Percentiles rank a stretch among this genome's conserved stretches.
phyloP scores from a whole-genome alignment of 768 basidiomycete species.

The Scleroderma bovista region DNA sequence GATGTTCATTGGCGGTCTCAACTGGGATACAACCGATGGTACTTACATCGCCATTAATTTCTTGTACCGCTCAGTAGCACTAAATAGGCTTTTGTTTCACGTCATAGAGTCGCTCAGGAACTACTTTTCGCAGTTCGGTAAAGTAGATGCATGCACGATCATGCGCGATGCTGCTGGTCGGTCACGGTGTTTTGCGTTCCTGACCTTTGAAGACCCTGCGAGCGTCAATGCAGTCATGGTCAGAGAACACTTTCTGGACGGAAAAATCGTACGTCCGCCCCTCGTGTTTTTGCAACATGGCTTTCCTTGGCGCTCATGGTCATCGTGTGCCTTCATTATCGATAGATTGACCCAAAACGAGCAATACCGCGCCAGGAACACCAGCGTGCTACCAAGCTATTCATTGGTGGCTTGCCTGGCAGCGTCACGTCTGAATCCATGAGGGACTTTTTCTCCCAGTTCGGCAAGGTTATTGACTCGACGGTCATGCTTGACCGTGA shows the following conservation, averaged over 20 bases:
- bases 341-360: slow-evolving; percentile 97
- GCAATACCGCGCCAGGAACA: slow-evolving; percentile 97
- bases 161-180: slow-evolving; percentile 96
- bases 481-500: slow-evolving; percentile 99
- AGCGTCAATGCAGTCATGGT: slow-evolving; percentile 96
- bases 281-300: slow-evolving; percentile 17
- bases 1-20: slow-evolving; percentile 99
- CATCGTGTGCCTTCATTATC: slow-evolving; percentile 2
- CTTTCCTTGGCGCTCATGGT: slow-evolving; percentile 15
- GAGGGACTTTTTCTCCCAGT: slow-evolving; percentile 90
- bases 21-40: slow-evolving; percentile 99
- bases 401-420: slow-evolving; percentile 91
- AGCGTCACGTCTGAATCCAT: slow-evolving; percentile 92
- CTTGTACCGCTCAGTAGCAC: slow-evolving; percentile 36
- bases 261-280: slow-evolving; percentile 81
- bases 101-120: slow-evolving; percentile 62
- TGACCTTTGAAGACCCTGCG: slow-evolving; percentile 90
- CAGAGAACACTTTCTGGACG: slow-evolving; percentile 90
- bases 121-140: slow-evolving; percentile 95
- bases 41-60: slow-evolving; percentile 38
- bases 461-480: slow-evolving; percentile 93
- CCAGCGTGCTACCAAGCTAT: slow-evolving; percentile 87
- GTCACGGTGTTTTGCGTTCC: slow-evolving; percentile 95
- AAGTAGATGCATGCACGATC: slow-evolving; percentile 96
- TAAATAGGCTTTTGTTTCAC: slow-evolving; percentile 25